Percentiles rank a stretch among this genome's conserved stretches.
Evolutionary conservation across 805 yeast species (phyloP).

Genomic region (Candida oleophila): DNA sequence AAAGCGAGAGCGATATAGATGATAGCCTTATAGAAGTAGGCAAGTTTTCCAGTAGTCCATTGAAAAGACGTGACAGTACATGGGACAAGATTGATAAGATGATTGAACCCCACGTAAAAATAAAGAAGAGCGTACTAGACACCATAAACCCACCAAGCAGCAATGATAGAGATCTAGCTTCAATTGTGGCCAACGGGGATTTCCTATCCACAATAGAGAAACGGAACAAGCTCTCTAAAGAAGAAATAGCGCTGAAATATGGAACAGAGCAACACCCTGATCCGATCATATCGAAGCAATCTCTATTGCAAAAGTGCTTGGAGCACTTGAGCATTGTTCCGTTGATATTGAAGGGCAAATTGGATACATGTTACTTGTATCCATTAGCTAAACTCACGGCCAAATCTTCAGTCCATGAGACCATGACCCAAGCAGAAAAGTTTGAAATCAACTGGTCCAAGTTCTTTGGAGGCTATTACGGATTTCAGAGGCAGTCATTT

Average conservation of each 20-base stretch:
- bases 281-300: constrained; percentile 27
- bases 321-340: constrained; percentile 34
- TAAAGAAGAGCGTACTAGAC: neutral
- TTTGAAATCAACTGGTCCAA: constrained; percentile 43
- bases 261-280: constrained; percentile 16
- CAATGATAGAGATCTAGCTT: neutral
- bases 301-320: constrained; percentile 25
- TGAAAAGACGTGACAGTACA: constrained; percentile 1
- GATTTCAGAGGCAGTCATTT: constrained; percentile 53
- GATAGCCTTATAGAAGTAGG: constrained; percentile 5
- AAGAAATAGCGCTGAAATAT: constrained; percentile 14
- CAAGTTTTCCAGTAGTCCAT: constrained; percentile 8
- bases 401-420: constrained; percentile 36
- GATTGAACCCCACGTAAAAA: neutral
- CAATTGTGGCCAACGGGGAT: constrained; percentile 9
- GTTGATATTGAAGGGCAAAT: constrained; percentile 42
- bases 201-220: constrained; percentile 14
- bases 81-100: constrained; percentile 2
- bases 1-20: constrained; percentile 5
- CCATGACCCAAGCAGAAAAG: constrained; percentile 48
- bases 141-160: neutral
- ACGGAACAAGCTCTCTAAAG: constrained; percentile 10
- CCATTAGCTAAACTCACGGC: constrained; percentile 45
- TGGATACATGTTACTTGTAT: constrained; percentile 47
- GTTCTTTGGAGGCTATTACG: constrained; percentile 61